These are phyloP conservation scores for Gossypium arboreum DNA, from an alignment of 345 rosid genomes.

Conservation along the genomic window DNA sequence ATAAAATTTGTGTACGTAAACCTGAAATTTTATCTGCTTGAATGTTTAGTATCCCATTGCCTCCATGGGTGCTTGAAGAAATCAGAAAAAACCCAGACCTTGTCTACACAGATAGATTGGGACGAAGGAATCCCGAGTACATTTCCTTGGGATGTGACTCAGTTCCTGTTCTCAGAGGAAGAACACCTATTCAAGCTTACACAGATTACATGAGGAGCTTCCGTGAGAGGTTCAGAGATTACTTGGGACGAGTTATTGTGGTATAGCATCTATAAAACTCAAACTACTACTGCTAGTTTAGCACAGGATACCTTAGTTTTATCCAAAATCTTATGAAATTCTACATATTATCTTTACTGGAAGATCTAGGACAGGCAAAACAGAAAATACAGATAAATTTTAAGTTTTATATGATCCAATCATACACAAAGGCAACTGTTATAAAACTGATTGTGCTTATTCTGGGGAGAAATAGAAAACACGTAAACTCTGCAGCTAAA, in stretches of 20 bases:
- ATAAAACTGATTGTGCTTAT: too few species aligned
- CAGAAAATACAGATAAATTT: not conserved
- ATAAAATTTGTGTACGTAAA: not conserved
- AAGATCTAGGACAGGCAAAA: not conserved
- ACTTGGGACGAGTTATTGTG: constrained; percentile 67
- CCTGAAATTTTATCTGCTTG: not conserved
- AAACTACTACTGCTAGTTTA: not conserved
- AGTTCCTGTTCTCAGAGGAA: constrained; percentile 71
- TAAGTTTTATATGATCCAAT: too few species aligned
- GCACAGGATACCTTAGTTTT: not conserved
- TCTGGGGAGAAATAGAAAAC: not conserved
- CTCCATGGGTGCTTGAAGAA: constrained; percentile 98
- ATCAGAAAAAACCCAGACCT: constrained; percentile 85
- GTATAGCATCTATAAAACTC: constrained; percentile 42
- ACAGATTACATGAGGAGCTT: constrained; percentile 94
- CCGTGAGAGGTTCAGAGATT: constrained; percentile 61
- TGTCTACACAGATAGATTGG: constrained; percentile 87
- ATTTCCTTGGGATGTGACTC: constrained; percentile 89
- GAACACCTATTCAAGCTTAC: constrained; percentile 92
- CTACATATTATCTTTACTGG: not conserved
- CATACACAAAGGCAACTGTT: too few species aligned
- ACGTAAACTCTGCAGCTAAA: not conserved
- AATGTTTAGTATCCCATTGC: constrained; percentile 70
- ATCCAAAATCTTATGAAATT: not conserved
- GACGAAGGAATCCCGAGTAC: constrained; percentile 87